A percentile compares a stretch with the other conserved stretches of the same genome.
Conservation (phyloP, 306 rosid genomes). For the Quercus robur region DNA sequence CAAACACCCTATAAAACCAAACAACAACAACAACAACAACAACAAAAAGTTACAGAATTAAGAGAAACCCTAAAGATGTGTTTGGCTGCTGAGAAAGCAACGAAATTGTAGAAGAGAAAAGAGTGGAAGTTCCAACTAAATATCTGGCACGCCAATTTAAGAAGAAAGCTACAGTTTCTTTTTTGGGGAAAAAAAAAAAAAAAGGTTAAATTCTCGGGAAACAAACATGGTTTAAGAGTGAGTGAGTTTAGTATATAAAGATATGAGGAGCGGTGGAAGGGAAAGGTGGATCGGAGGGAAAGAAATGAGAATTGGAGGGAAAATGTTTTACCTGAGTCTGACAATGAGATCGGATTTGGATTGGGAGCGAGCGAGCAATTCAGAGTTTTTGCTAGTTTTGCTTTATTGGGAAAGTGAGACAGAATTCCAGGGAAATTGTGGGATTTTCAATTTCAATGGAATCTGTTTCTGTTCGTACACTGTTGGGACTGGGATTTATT, state of each 20-base stretch:
- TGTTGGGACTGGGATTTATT: too few relatives aligned
- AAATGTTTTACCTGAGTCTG: too few relatives aligned
- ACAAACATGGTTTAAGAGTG: background rate
- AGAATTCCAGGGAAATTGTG: too few relatives aligned
- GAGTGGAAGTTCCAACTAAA: background rate
- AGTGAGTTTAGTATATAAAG: background rate
- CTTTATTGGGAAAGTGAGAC: too few relatives aligned
- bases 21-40: background rate
- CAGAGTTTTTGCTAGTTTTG: too few relatives aligned
- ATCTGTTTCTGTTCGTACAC: too few relatives aligned
- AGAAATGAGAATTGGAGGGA: too few relatives aligned
- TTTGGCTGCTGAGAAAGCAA: slow-evolving; percentile 9
- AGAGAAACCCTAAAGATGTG: background rate
- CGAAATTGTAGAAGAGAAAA: background rate
- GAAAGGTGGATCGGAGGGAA: too few relatives aligned
- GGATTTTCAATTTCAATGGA: too few relatives aligned
- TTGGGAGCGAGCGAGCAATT: too few relatives aligned
- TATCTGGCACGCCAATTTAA: background rate
- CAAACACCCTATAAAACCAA: slow-evolving; percentile 23
- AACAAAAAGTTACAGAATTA: background rate
- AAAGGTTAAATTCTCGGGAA: background rate
- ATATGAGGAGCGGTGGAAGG: background rate
- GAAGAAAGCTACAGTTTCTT: background rate
- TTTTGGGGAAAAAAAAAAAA: too few relatives aligned
- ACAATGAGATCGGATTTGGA: too few relatives aligned